Conservation (phyloP, 441 rosid genomes). For the Syzygium malaccense region DNA sequence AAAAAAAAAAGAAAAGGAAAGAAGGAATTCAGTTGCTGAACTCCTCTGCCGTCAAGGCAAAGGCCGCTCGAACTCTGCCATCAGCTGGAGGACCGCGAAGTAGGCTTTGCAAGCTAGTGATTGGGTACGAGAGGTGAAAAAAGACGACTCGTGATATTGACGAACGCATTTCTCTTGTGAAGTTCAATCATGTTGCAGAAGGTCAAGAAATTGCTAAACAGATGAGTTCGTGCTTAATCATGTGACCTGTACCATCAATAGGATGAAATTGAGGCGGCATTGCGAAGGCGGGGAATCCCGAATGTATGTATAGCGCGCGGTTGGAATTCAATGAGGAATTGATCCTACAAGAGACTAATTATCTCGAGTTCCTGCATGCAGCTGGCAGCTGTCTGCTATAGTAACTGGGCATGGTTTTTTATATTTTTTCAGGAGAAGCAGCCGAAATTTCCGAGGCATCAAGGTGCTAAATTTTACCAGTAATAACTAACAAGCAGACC, state of each 20-base stretch:
- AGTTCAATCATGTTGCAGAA: neutral
- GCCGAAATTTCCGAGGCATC: neutral
- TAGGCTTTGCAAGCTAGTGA: neutral
- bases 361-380: neutral
- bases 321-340: neutral
- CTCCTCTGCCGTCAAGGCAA: neutral
- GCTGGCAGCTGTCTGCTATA: neutral
- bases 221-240: neutral
- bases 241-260: neutral
- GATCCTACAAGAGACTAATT: neutral
- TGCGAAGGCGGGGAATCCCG: neutral
- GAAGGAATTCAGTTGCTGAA: neutral
- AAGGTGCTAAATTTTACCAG: neutral
- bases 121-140: neutral
- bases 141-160: neutral
- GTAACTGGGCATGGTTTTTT: neutral
- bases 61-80: neutral
- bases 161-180: neutral
- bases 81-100: neutral
- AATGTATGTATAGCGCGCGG: neutral
- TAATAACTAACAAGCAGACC: neutral
- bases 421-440: neutral
- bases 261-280: neutral
- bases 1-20: neutral
- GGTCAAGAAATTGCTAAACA: neutral